Conservation (phyloP, 176 grass and related monocot species). For the Guadua angustifolia region DNA sequence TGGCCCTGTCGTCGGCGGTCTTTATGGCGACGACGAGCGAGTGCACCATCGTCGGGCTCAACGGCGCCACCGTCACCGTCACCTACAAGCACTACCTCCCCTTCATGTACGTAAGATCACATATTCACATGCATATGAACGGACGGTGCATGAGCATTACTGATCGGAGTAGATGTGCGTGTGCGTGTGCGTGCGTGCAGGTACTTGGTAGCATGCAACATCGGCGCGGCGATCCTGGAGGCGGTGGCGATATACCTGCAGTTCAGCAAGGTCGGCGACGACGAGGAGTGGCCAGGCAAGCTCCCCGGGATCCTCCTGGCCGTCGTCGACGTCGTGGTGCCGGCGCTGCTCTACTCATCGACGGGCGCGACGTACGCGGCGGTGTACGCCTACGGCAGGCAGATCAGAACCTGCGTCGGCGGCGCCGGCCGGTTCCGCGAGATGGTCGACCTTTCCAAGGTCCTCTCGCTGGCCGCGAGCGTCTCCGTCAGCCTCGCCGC, state of each 20-base stretch:
- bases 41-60: neutral
- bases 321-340: constrained; percentile 14
- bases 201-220: constrained; percentile 18
- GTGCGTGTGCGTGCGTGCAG: neutral
- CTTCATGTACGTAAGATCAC: constrained; percentile 25
- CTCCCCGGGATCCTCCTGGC: neutral
- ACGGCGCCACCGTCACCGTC: neutral
- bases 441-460: constrained; percentile 12
- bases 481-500: neutral
- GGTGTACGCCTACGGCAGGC: neutral
- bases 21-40: constrained; percentile 33
- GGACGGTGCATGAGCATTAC: neutral
- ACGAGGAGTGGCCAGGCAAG: neutral
- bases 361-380: constrained; percentile 1
- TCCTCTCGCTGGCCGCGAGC: neutral
- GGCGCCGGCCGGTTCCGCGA: neutral
- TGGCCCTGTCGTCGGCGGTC: constrained; percentile 33
- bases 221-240: constrained; percentile 34
- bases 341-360: constrained; percentile 23
- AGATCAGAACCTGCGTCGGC: constrained; percentile 12
- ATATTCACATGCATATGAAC: neutral
- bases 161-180: neutral
- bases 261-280: neutral
- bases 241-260: constrained; percentile 32
- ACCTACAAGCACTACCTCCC: constrained; percentile 30